A percentile compares a stretch with the other conserved stretches of the same genome.
Evolutionary conservation across 2,329 filamentous ascomycete species (phyloP).

Genomic region (Lasiodiplodia theobromae): DNA sequence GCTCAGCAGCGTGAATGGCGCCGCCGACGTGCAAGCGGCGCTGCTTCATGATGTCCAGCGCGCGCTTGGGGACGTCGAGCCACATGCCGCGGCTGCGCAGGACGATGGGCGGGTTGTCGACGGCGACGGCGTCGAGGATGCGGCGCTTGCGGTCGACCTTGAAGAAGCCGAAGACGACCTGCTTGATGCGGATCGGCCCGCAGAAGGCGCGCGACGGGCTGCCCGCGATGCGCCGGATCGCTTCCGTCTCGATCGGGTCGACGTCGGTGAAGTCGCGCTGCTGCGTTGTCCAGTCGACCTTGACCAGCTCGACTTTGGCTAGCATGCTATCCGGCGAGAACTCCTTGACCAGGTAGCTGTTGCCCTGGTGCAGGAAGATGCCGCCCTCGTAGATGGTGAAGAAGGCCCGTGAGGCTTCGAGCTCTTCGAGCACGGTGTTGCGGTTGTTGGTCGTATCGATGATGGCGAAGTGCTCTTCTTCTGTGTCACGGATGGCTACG

Average conservation of each 20-base stretch:
- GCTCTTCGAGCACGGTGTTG: constrained; percentile 88
- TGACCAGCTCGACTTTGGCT: constrained; percentile 86
- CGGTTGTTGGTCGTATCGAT: constrained; percentile 83
- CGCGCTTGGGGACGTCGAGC: constrained; percentile 84
- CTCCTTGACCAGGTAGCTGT: constrained; percentile 88
- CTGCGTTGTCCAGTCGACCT: constrained; percentile 92
- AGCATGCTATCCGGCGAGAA: constrained; percentile 81
- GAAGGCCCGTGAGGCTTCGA: constrained; percentile 94
- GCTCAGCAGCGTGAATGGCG: constrained; percentile 93
- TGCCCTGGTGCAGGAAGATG: constrained; percentile 96
- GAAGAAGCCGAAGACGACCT: constrained; percentile 95
- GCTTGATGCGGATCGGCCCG: constrained; percentile 83
- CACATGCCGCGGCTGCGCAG: constrained; percentile 90
- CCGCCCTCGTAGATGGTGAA: constrained; percentile 97
- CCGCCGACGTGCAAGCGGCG: constrained; percentile 81
- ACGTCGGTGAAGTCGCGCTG: constrained; percentile 95
- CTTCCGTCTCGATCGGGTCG: constrained; percentile 90
- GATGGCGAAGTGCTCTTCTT: constrained; percentile 92
- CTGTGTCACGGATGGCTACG: constrained; percentile 87
- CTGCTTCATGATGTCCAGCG: constrained; percentile 78
- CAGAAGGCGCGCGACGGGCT: constrained; percentile 78
- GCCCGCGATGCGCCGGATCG: constrained; percentile 73
- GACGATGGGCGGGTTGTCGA: constrained; percentile 91
- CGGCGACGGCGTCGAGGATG: constrained; percentile 88
- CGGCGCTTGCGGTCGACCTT: constrained; percentile 88